Conservation (phyloP, 805 yeast species). For the Scheffersomyces lignosus region DNA sequence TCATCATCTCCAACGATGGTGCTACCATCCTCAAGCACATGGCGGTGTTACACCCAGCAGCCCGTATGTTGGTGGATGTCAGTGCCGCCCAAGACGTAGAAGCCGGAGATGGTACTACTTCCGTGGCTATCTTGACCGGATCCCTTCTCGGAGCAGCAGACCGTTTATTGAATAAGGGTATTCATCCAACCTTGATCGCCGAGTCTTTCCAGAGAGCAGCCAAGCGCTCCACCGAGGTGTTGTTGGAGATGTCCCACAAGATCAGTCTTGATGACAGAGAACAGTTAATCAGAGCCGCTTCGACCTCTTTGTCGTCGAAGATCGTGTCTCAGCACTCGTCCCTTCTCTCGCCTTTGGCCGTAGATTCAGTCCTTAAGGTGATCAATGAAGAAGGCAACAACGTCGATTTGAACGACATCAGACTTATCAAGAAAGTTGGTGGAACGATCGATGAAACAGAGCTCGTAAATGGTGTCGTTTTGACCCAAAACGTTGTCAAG, state of each 20-base stretch:
- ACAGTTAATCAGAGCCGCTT: constrained; percentile 85
- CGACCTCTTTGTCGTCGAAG: constrained; percentile 91
- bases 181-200: constrained; percentile 93
- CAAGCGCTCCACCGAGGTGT: constrained; percentile 72
- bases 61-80: constrained; percentile 93
- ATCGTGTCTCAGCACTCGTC: constrained; percentile 92
- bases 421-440: constrained; percentile 90
- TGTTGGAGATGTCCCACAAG: constrained; percentile 80
- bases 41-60: constrained; percentile 99
- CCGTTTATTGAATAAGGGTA: constrained; percentile 80
- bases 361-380: constrained; percentile 85
- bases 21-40: constrained; percentile 95
- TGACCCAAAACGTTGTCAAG: constrained; percentile 87
- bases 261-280: constrained; percentile 80
- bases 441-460: constrained; percentile 98
- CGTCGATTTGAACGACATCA: constrained; percentile 85
- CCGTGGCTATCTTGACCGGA: constrained; percentile 94
- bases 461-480: constrained; percentile 87
- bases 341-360: constrained; percentile 88
- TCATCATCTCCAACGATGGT: constrained; percentile 95
- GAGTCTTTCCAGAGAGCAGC: constrained; percentile 94
- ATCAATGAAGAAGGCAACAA: constrained; percentile 56
- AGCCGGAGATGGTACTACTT: constrained; percentile 99
- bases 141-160: constrained; percentile 95
- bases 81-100: constrained; percentile 98